Conservation (phyloP, 2,329 filamentous ascomycete genomes). For the Penicillium sp. region DNA sequence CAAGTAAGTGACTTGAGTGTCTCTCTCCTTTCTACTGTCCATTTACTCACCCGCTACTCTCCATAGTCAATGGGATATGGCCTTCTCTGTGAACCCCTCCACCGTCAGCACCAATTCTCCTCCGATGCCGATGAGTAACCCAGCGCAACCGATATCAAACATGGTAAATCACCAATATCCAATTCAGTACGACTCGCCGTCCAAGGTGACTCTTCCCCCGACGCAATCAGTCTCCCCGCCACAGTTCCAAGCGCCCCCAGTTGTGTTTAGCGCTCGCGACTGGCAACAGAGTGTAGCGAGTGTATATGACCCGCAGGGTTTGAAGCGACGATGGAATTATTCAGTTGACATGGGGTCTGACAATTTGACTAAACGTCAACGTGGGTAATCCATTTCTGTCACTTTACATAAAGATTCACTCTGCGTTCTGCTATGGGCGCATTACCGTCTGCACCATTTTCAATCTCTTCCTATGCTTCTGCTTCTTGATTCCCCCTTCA, state of each 20-base stretch:
- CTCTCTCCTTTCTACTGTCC: neutral
- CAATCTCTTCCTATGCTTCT: neutral
- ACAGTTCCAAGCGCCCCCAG: conserved; percentile 32
- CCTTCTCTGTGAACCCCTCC: conserved; percentile 73
- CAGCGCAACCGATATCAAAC: conserved; percentile 27
- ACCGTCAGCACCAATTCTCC: conserved; percentile 42
- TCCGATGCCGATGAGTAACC: conserved; percentile 38
- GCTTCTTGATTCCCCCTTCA: neutral
- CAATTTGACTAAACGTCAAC: conserved; percentile 33
- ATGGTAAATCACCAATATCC: conserved; percentile 33
- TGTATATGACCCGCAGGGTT: conserved; percentile 47
- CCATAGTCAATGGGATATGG: conserved; percentile 86
- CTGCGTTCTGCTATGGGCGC: neutral
- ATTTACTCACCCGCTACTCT: conserved; percentile 24
- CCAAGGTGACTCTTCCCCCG: conserved; percentile 30
- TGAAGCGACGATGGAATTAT: conserved; percentile 47
- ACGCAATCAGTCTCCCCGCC: conserved; percentile 36
- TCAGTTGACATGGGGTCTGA: conserved; percentile 34
- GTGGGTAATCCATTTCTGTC: conserved; percentile 22
- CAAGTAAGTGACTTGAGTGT: conserved; percentile 65
- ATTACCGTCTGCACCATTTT: neutral
- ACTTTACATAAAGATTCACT: neutral
- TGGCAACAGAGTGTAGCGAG: conserved; percentile 52
- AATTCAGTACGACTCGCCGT: conserved; percentile 33
- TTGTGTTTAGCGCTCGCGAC: conserved; percentile 46